Conservation (phyloP, 495 filamentous ascomycete species). For the Aspergillus carlsbadensis region DNA sequence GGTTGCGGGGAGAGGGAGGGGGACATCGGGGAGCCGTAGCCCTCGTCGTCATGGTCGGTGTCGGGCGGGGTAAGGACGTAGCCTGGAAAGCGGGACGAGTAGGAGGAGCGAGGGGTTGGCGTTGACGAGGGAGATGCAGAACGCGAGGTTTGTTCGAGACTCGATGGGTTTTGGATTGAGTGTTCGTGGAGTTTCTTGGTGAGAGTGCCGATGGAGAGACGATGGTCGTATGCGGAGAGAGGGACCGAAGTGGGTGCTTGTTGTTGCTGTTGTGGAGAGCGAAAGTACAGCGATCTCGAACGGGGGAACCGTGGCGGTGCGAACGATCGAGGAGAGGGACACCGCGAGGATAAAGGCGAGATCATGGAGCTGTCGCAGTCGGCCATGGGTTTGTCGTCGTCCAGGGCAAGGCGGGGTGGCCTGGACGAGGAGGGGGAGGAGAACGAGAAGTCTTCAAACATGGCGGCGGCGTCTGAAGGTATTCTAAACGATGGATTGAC, state of each 20-base stretch:
- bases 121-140: slow-evolving; percentile 13
- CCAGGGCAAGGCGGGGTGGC: slow-evolving; percentile 32
- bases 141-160: slow-evolving; percentile 1
- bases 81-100: slow-evolving; percentile 22
- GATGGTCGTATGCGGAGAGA: slow-evolving; percentile 37
- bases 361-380: slow-evolving; percentile 34
- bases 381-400: slow-evolving; percentile 25
- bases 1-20: slow-evolving; percentile 19
- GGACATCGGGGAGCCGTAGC: slow-evolving; percentile 29
- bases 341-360: slow-evolving; percentile 48
- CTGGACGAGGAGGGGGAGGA: slow-evolving; percentile 39
- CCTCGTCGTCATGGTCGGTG: slow-evolving; percentile 44
- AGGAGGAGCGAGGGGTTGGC: slow-evolving; percentile 14
- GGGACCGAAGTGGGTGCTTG: slow-evolving; percentile 44
- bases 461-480: slow-evolving; percentile 9
- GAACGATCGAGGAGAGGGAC: slow-evolving; percentile 43
- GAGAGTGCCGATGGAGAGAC: slow-evolving; percentile 44
- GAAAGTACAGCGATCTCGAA: slow-evolving; percentile 36
- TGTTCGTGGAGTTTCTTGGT: slow-evolving; percentile 49
- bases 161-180: slow-evolving; percentile 31
- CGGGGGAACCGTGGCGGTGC: slow-evolving; percentile 33
- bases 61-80: slow-evolving; percentile 45
- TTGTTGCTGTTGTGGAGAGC: slow-evolving; percentile 29
- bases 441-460: slow-evolving; percentile 52
- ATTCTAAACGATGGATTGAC: background rate